Base-by-base conservation (phyloP, 2,329 filamentous ascomycete genomes). In the Teratosphaeria pseudoeucalypti region DNA sequence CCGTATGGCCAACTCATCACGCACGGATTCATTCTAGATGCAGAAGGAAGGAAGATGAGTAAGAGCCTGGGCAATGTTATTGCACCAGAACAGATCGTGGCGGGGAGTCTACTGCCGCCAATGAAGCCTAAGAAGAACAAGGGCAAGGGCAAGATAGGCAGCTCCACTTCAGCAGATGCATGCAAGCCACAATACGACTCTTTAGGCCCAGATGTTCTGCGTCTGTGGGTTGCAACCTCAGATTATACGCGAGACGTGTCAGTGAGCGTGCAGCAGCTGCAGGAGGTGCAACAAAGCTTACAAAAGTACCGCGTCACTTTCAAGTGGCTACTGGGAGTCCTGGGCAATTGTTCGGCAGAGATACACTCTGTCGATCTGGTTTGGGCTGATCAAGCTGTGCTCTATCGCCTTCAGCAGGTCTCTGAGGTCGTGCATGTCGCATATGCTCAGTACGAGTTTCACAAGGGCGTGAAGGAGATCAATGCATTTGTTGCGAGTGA, bases 31-130 rank as follows among this genome's bases (percentile, higher is more conserved):
- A 92, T 90, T 0, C 82, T 99, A 2, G 94, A 99, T 68, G 82
- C 87, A 56, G 78, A 88, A 39, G 92, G 92, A n/a, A 90, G 89
- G 71, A 99, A 99, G 74, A 99, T 99, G 94, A 96, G 92, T 71
- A 99, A 99, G 74, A 96, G 91, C 0, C 77, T 96, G 1, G 94
- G 94, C 16, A 99, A 99, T 69, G 86, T 89, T 32, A 85, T 97
- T 59, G 81, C 84, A 0, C 92, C 92, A 0, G 78, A 83, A 6
- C 81, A 96, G 63, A 91, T 99, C 65, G 94, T 96, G 79, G 84
- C 90, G 57, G 92, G 92, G 6, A 85, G 85, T 3, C 78, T 96
- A 11, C 75, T 95, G 14, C 88, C 88, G 6, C 85, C 86, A 0
- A 70, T 86, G 43, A 89, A 88, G 70, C 72, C 76, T 53, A 68